Evolutionary conservation across 768 basidiomycete genomes (phyloP).

Genomic region (Panaeolus cyanescens): DNA sequence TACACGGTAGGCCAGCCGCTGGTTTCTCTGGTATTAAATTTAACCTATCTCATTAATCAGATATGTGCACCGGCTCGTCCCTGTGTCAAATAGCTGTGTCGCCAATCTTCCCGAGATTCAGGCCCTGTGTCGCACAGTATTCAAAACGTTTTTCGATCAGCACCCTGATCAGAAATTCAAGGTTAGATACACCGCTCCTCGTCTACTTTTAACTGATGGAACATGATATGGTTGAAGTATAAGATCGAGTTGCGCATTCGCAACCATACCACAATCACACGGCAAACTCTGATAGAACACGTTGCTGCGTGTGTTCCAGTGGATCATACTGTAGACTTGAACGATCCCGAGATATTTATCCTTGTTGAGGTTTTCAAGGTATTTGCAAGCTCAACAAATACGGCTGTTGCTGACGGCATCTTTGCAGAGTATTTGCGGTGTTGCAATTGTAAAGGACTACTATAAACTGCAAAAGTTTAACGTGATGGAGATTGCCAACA

Average conservation of each 20-base stretch:
- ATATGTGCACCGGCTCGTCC: slow-evolving; percentile 69
- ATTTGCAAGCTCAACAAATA: slow-evolving; percentile 12
- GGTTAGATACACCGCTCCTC: slow-evolving; percentile 32
- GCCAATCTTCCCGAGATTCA: slow-evolving; percentile 74
- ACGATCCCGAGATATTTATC: slow-evolving; percentile 70
- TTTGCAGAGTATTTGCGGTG: slow-evolving; percentile 71
- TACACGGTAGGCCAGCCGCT: slow-evolving; percentile 50
- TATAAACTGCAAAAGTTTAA: slow-evolving; percentile 78
- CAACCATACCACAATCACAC: slow-evolving; percentile 72
- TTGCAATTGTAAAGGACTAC: slow-evolving; percentile 75
- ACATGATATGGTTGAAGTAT: slow-evolving; percentile 49
- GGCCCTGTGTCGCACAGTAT: slow-evolving; percentile 54
- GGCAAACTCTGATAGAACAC: slow-evolving; percentile 61
- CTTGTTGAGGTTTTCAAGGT: slow-evolving; percentile 87
- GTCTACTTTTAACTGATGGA: background rate
- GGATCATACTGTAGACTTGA: slow-evolving; percentile 67
- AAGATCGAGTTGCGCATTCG: slow-evolving; percentile 78
- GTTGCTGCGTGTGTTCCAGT: slow-evolving; percentile 72
- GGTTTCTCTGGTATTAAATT: background rate
- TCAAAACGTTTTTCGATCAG: slow-evolving; percentile 53
- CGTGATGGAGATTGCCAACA: slow-evolving; percentile 69
- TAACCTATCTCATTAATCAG: slow-evolving; percentile 34
- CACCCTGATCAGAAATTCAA: slow-evolving; percentile 46
- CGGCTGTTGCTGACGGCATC: background rate
- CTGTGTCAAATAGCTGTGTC: slow-evolving; percentile 65